These are phyloP conservation scores for Pythium vanterpoolii DNA, from an alignment of 352 stramenopile species.

Conservation along the genomic window DNA sequence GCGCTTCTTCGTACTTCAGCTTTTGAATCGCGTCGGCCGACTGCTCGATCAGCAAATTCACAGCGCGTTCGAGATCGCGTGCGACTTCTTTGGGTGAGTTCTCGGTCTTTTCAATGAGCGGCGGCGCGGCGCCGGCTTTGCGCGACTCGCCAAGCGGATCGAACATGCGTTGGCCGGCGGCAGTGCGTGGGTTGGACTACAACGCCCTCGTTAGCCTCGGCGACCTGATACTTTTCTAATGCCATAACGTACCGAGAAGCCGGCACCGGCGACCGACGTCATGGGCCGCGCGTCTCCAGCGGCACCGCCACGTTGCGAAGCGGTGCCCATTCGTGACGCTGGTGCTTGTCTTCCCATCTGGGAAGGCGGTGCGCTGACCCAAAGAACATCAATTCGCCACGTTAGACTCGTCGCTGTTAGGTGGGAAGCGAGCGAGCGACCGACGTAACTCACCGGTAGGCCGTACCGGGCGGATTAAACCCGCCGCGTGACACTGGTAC, in stretches of 20 bases:
- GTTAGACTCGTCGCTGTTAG: not conserved
- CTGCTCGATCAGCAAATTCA: slow-evolving; percentile 92
- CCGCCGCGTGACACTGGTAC: slow-evolving; percentile 47
- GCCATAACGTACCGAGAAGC: slow-evolving; percentile 85
- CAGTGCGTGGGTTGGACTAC: slow-evolving; percentile 81
- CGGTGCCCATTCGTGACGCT: slow-evolving; percentile 62
- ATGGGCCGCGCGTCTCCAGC: slow-evolving; percentile 83
- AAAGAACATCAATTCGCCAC: not conserved
- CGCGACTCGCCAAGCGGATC: slow-evolving; percentile 88
- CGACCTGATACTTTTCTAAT: too few species aligned
- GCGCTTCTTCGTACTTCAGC: slow-evolving; percentile 75
- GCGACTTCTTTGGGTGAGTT: slow-evolving; percentile 92
- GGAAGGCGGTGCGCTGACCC: slow-evolving; percentile 47
- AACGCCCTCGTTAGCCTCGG: too few species aligned
- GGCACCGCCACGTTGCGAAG: slow-evolving; percentile 33
- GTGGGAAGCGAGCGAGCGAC: not conserved
- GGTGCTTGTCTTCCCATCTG: slow-evolving; percentile 73
- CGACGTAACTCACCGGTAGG: slow-evolving; percentile 45
- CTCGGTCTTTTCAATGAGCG: slow-evolving; percentile 89
- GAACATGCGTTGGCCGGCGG: slow-evolving; percentile 72
- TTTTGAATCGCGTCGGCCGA: slow-evolving; percentile 74
- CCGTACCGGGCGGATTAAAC: slow-evolving; percentile 66
- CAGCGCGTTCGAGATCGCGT: slow-evolving; percentile 87
- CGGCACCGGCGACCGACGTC: slow-evolving; percentile 91
- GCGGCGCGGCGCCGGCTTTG: slow-evolving; percentile 69